Percentiles rank a stretch among this genome's conserved stretches.
These are phyloP conservation scores for Solanum ahanhuiri DNA, from an alignment of 257 asterid genomes.

Conservation along the genomic window DNA sequence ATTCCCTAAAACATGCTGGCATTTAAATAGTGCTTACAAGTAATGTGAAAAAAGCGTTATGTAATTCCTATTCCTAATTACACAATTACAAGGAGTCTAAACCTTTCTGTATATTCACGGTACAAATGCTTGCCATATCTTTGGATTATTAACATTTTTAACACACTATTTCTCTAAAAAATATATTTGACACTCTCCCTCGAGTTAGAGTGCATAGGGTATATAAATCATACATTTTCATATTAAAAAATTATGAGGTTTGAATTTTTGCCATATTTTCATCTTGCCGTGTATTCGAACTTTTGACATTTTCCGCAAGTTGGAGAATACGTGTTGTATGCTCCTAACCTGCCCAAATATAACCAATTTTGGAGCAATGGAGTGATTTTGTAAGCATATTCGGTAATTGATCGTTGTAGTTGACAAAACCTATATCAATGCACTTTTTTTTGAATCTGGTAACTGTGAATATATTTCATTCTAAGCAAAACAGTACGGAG, in stretches of 20 bases:
- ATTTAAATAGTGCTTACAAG: not conserved
- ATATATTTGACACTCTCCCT: not conserved
- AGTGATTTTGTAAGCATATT: not conserved
- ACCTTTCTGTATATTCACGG: not conserved
- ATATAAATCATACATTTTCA: not conserved
- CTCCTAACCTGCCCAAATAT: not conserved
- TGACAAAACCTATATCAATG: not conserved
- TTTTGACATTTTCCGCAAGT: not conserved
- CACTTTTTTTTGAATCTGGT: not conserved
- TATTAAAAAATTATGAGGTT: not conserved
- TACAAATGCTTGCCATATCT: not conserved
- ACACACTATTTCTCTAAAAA: not conserved
- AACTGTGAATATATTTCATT: not conserved
- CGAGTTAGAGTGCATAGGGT: not conserved
- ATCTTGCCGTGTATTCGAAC: not conserved
- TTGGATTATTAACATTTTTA: not conserved
- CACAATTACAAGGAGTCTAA: not conserved
- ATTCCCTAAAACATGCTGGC: not conserved
- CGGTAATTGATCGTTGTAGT: not conserved
- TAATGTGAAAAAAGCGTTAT: not conserved
- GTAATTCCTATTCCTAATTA: not conserved
- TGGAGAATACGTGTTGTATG: not conserved
- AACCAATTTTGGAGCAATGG: not conserved
- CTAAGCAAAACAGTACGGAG: not conserved
- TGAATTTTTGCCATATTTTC: not conserved